phyloP scores from a whole-genome alignment of 345 rosid species.

The Turritis glabra region DNA sequence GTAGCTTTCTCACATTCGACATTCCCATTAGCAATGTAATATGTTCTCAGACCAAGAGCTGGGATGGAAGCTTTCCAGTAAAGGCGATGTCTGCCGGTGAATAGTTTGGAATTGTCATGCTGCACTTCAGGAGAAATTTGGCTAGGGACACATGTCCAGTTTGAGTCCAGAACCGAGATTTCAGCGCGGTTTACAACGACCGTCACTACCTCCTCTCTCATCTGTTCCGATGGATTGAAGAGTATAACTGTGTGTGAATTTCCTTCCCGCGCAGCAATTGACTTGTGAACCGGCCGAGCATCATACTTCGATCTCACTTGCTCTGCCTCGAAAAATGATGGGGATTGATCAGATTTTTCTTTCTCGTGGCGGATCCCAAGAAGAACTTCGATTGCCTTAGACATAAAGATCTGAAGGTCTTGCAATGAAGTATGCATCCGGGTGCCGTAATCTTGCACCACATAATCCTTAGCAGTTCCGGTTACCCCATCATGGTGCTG shows the following conservation, averaged over 20 bases:
- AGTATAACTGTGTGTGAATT: conserved; percentile 74
- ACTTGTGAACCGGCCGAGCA: conserved; percentile 73
- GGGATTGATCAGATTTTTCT: conserved; percentile 75
- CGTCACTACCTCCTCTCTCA: conserved; percentile 78
- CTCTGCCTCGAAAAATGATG: conserved; percentile 78
- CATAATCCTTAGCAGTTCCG: conserved; percentile 95
- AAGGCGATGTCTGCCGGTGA: conserved; percentile 82
- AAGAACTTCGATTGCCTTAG: conserved; percentile 87
- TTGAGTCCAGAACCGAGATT: conserved; percentile 75
- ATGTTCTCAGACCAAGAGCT: conserved; percentile 85
- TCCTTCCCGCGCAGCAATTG: conserved; percentile 67
- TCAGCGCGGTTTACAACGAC: conserved; percentile 73
- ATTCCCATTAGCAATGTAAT: conserved; percentile 78
- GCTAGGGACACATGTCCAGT: conserved; percentile 90
- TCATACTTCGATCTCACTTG: conserved; percentile 83
- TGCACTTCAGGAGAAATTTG: conserved; percentile 92
- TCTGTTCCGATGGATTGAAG: conserved; percentile 89
- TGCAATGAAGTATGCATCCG: conserved; percentile 92
- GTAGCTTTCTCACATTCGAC: conserved; percentile 81
- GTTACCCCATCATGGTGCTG: conserved; percentile 99
- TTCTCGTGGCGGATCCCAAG: conserved; percentile 85
- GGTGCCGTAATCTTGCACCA: conserved; percentile 85
- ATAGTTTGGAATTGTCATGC: conserved; percentile 65
- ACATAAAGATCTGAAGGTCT: conserved; percentile 93
- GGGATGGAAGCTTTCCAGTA: conserved; percentile 94